Percentiles rank a stretch among this genome's conserved stretches.
These are phyloP conservation scores for Thraustochytrium sp. DNA, from an alignment of 352 stramenopile genomes.

Conservation along the genomic window DNA sequence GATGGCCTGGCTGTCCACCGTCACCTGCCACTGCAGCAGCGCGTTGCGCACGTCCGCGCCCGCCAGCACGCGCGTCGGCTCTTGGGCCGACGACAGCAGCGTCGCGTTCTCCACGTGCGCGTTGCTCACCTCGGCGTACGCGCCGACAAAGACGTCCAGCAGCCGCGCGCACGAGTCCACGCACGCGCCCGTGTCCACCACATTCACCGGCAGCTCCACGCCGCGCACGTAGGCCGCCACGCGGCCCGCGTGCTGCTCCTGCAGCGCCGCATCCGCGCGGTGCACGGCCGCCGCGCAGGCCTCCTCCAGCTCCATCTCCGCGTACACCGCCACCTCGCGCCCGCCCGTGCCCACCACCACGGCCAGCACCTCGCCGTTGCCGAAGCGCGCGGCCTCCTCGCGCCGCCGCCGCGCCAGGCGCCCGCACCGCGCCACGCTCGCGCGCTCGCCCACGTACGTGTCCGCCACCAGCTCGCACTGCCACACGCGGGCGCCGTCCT, in stretches of 20 bases:
- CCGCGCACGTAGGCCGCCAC: neutral
- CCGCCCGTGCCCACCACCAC: constrained; percentile 16
- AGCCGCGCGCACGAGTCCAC: neutral
- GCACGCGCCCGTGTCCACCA: neutral
- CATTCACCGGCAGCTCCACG: neutral
- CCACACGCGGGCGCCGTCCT: constrained; percentile 56
- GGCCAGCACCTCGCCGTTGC: neutral
- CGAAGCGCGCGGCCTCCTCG: neutral
- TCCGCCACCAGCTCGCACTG: constrained; percentile 62
- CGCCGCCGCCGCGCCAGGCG: neutral
- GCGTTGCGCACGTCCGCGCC: constrained; percentile 47
- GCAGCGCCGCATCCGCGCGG: neutral
- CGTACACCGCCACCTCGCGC: neutral
- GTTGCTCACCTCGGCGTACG: constrained; percentile 58
- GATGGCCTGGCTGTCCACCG: constrained; percentile 62
- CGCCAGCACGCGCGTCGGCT: constrained; percentile 64
- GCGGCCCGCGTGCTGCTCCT: neutral
- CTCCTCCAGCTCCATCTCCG: constrained; percentile 13
- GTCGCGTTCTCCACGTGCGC: constrained; percentile 60
- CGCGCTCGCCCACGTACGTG: constrained; percentile 61
- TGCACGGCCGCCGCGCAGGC: neutral
- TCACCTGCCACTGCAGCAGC: constrained; percentile 49
- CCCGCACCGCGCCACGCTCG: neutral
- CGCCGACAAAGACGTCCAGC: constrained; percentile 38
- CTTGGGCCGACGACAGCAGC: constrained; percentile 60